Conservation (phyloP, 768 basidiomycete genomes). For the Pleurotus ostreatus region DNA sequence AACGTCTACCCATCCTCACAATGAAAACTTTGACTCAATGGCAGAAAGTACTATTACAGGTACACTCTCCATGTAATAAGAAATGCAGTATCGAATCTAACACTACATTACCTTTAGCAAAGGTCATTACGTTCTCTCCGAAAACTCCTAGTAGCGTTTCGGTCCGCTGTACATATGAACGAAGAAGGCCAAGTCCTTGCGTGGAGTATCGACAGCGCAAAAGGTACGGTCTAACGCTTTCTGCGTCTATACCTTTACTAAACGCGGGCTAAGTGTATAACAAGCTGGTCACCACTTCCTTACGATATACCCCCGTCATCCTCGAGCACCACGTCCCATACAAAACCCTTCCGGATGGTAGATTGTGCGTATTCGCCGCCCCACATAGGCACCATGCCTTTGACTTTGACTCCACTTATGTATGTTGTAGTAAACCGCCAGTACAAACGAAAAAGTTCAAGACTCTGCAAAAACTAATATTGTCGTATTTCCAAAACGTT, state of each 20-base stretch:
- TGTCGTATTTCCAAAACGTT: constrained; percentile 88
- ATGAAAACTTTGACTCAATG: constrained; percentile 69
- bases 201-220: constrained; percentile 82
- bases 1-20: constrained; percentile 58
- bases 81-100: no score
- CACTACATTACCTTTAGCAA: constrained; percentile 43
- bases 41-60: constrained; percentile 89
- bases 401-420: constrained; percentile 5
- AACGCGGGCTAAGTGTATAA: constrained; percentile 67
- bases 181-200: constrained; percentile 76
- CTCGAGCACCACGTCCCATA: constrained; percentile 85
- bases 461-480: constrained; percentile 78
- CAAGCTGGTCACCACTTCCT: constrained; percentile 82
- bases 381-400: not conserved
- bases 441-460: constrained; percentile 79
- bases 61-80: constrained; percentile 17
- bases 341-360: constrained; percentile 77
- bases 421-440: constrained; percentile 69
- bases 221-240: constrained; percentile 41
- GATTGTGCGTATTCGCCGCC: constrained; percentile 57
- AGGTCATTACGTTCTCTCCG: constrained; percentile 80
- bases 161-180: constrained; percentile 87
- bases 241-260: constrained; percentile 7
- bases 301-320: constrained; percentile 89
- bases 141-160: constrained; percentile 85